Evolutionary conservation across 345 rosid genomes (phyloP), one percentile per base, ranked within the genome.

Genomic region (Ricinus communis): DNA sequence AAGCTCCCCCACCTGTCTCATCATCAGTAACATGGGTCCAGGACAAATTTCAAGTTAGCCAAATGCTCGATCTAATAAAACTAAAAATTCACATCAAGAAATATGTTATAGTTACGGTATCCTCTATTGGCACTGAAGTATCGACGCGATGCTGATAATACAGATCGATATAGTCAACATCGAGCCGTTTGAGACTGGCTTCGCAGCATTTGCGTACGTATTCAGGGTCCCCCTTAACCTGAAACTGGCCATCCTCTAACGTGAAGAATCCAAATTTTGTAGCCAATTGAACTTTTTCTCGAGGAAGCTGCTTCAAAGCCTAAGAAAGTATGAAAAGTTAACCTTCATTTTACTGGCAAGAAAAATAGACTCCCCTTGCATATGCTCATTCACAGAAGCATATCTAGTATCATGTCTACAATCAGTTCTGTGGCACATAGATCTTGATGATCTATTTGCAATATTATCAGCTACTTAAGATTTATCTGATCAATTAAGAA

Each of bases 81-180:
- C 19, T 13, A 33, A 68, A 7, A 25, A 68, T 22, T 41, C 14
- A 1, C n/a, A 28, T 16, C 43, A 27, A 46, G 21, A 15, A 66
- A 18, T 1, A 2, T 28, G 24, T 66, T 11, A 27, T 45, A 51
- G 78, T 76, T 75, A 82, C 83, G 3, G 87, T 84, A 55, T 85
- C 84, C 66, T 87, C 91, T 53, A 85, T 87, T 5, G 89, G 74
- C 51, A 87, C 79, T 8, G 85, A 61, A 57, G 85, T 77, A 52
- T 87, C 91, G 25, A 87, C 75, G 14, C 85, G 81, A 57, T 85
- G 89, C 77, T 81, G 89, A 72, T 79, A 76, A 70, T 85, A 87
- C 24, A 84, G 85, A 80, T 87, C 89, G 52, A 85, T 79, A 57
- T 82, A 82, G 69, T 85, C 84, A 57, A 82, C 81, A 22, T 51